These are phyloP conservation scores for Eucalyptus curtisii DNA, from an alignment of 345 rosid species.

Conservation along the genomic window DNA sequence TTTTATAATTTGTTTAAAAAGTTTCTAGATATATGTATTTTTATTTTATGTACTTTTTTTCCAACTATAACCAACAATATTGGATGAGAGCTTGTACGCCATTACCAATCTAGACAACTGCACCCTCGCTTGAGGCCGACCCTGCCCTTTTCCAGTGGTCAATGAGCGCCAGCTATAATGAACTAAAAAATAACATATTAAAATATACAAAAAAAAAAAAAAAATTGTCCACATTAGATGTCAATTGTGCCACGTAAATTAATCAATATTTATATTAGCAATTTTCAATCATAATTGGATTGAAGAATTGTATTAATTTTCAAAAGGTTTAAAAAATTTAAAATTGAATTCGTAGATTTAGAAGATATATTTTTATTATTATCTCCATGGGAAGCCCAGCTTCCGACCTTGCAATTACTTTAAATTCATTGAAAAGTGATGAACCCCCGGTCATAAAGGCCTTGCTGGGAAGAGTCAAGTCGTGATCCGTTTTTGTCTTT, in stretches of 20 bases:
- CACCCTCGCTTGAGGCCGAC: neutral
- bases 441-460: neutral
- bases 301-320: neutral
- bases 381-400: too few relatives aligned
- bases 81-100: neutral
- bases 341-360: neutral
- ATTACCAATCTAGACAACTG: neutral
- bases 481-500: neutral
- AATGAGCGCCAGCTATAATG: accelerated
- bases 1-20: neutral
- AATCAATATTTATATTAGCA: accelerated
- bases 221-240: accelerated
- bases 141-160: accelerated
- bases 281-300: neutral
- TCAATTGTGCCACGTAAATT: accelerated
- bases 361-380: neutral
- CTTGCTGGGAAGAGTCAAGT: neutral
- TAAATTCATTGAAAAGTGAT: neutral
- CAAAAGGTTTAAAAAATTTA: accelerated
- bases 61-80: accelerated
- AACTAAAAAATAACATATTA: neutral
- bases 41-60: neutral
- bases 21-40: accelerated
- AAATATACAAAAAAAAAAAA: neutral
- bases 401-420: neutral